Base-by-base conservation (phyloP, 345 rosid species). In the Populus deltoides region DNA sequence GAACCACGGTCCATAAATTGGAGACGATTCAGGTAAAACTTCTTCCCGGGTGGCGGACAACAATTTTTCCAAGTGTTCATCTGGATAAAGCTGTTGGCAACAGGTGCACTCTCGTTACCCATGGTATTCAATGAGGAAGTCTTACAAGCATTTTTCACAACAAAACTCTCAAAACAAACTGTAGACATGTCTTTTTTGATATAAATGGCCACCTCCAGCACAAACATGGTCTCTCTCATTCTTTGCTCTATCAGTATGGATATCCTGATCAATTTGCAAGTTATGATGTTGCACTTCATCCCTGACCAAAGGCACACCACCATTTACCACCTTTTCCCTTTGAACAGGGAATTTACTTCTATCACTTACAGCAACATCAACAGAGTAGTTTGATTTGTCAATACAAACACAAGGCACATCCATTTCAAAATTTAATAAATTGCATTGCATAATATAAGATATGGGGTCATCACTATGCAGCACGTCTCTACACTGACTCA, bases 21-120 rank as follows among this genome's bases (percentile, higher is more conserved):
- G 75, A 93, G 98, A 41, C 89, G 94, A 70, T 93, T 94, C 72
- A 94, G 83, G 84, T 88, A 92, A 79, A 88, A 90, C 75, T 86
- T 90, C 94, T 90, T 91, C 78, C 92, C 90, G 29, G 95, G 90
- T 65, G 90, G 73, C 33, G 73, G 79, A 53, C 78, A 71, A 55
- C 78, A 82, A 78, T 71, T 72, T 15, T 12, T 62, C 72, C 29
- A 36, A 51, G 68, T 38, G 45, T 82, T 85, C 15, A 67, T 81
- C 70, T 71, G 71, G 68, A 24, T 24, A 22, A 51, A 43, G 17
- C 71, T 63, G 79, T 78, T 81, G 53, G 75, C 17, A 62, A 1
- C 22, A 33, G 71, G 66, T 74, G 53, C 77, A 77, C 78, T 78
- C 36, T 77, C 84, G 36, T 77, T 69, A 67, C 24, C 81, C 70